A percentile compares a stretch with the other conserved stretches of the same genome.
Conservation (phyloP, 2,329 filamentous ascomycete genomes). For the Diaporthe vaccinii region DNA sequence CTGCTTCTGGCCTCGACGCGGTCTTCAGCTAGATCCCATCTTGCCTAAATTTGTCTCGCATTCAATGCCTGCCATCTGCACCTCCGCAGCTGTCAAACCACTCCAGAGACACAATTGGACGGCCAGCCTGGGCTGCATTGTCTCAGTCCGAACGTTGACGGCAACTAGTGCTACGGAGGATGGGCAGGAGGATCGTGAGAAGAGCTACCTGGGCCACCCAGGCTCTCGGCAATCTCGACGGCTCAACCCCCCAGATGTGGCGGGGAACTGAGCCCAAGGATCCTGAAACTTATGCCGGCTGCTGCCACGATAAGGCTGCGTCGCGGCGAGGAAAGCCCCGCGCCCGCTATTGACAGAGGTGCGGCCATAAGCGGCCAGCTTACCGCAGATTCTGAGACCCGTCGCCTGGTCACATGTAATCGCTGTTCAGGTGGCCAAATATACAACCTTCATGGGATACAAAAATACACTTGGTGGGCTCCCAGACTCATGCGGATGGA, state of each 20-base stretch:
- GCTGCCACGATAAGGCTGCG: background rate
- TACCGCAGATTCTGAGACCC: slow-evolving; percentile 28
- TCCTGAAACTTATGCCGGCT: background rate
- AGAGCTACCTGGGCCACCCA: background rate
- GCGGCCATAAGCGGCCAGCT: slow-evolving; percentile 20
- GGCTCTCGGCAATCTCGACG: background rate
- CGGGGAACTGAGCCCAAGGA: background rate
- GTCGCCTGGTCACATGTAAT: slow-evolving; percentile 21
- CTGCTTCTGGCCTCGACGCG: slow-evolving; percentile 17
- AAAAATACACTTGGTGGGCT: background rate
- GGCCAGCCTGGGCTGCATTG: slow-evolving; percentile 16
- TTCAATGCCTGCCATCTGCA: slow-evolving; percentile 8
- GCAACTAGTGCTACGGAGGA: slow-evolving; percentile 15
- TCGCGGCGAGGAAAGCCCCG: background rate
- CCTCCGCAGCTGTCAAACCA: slow-evolving; percentile 9
- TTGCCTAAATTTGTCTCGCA: slow-evolving; percentile 28
- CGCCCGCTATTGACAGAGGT: background rate
- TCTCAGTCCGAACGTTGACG: background rate
- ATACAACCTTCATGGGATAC: background rate
- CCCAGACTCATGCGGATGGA: background rate
- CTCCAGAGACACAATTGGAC: background rate
- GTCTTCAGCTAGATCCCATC: slow-evolving; percentile 16
- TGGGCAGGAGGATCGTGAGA: slow-evolving; percentile 20
- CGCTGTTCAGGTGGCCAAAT: slow-evolving; percentile 17
- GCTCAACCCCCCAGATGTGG: background rate